Conservation (phyloP, 495 filamentous ascomycete genomes). For the Baudoinia panamericana region DNA sequence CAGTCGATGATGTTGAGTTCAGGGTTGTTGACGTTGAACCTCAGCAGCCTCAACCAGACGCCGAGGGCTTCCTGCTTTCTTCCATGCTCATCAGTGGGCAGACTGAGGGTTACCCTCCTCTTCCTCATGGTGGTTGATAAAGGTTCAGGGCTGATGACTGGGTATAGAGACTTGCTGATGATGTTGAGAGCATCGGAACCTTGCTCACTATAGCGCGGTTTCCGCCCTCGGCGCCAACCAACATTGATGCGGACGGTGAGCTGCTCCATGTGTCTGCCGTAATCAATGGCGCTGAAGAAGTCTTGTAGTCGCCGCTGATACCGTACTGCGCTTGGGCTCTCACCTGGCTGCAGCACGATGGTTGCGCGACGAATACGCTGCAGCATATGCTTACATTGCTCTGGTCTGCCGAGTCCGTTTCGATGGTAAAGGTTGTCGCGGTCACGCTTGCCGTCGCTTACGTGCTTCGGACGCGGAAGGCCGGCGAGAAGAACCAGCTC, state of each 20-base stretch:
- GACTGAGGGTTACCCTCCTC: too few species aligned
- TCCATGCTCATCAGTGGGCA: too few species aligned
- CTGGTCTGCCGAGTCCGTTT: not conserved
- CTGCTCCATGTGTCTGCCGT: not conserved
- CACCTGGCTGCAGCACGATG: not conserved
- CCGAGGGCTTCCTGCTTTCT: too few species aligned
- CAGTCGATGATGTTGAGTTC: too few species aligned
- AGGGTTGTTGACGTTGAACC: too few species aligned
- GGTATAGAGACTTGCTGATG: too few species aligned
- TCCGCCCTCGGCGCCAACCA: too few species aligned
- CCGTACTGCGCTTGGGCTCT: not conserved
- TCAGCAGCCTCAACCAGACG: too few species aligned
- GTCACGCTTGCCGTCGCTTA: not conserved
- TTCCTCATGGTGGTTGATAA: too few species aligned
- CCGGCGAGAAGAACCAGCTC: conserved; percentile 1
- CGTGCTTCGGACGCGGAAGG: not conserved
- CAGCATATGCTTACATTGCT: not conserved
- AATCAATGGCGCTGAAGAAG: not conserved
- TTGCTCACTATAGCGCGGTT: too few species aligned
- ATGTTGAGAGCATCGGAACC: too few species aligned
- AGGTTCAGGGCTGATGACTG: too few species aligned
- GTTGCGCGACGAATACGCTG: conserved; percentile 1
- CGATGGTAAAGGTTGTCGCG: not conserved
- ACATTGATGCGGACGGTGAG: not conserved
- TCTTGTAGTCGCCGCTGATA: not conserved